Conservation (phyloP, 2,329 filamentous ascomycete genomes). For the Ophiostoma angusticollis region DNA sequence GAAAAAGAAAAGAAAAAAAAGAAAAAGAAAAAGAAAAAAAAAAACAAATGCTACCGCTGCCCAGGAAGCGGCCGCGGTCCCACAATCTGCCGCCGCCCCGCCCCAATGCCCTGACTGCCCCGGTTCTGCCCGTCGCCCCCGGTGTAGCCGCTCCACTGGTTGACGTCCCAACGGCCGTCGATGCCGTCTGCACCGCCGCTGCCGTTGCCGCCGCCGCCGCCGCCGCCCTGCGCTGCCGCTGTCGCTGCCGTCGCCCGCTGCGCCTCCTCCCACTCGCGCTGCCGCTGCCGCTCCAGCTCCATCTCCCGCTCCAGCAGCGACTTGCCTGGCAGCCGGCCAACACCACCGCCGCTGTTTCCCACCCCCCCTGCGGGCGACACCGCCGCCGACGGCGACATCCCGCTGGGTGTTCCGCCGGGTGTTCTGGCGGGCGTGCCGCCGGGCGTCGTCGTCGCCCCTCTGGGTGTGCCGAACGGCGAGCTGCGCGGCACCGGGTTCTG, state of each 20-base stretch:
- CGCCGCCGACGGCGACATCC: no score
- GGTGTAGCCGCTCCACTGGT: slow-evolving; percentile 62
- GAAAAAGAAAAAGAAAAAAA: neutral
- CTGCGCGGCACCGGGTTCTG: no score
- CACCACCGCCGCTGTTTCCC: no score
- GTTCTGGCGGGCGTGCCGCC: no score
- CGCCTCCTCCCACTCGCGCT: slow-evolving; percentile 67
- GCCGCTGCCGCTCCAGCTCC: slow-evolving; percentile 64
- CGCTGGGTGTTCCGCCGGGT: no score
- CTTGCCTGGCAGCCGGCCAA: slow-evolving; percentile 35
- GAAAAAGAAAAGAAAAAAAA: neutral
- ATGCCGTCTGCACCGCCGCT: slow-evolving; percentile 53
- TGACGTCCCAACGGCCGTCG: slow-evolving; percentile 60
- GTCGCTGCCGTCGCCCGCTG: slow-evolving; percentile 52
- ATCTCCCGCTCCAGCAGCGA: slow-evolving; percentile 67
- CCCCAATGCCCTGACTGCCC: slow-evolving; percentile 52
- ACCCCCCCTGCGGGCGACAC: no score
- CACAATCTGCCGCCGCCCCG: slow-evolving; percentile 64
- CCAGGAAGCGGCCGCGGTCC: slow-evolving; percentile 56
- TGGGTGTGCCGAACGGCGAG: slow-evolving; percentile 4
- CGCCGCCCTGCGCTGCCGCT: slow-evolving; percentile 37
- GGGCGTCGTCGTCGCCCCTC: slow-evolving; percentile 41
- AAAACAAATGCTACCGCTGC: slow-evolving; percentile 6
- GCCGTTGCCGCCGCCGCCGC: slow-evolving; percentile 36
- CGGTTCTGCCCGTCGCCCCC: slow-evolving; percentile 65